Evolutionary conservation across 2,329 filamentous ascomycete genomes (phyloP), one percentile per base, ranked within the genome.

Genomic region (Neofusicoccum ribis): DNA sequence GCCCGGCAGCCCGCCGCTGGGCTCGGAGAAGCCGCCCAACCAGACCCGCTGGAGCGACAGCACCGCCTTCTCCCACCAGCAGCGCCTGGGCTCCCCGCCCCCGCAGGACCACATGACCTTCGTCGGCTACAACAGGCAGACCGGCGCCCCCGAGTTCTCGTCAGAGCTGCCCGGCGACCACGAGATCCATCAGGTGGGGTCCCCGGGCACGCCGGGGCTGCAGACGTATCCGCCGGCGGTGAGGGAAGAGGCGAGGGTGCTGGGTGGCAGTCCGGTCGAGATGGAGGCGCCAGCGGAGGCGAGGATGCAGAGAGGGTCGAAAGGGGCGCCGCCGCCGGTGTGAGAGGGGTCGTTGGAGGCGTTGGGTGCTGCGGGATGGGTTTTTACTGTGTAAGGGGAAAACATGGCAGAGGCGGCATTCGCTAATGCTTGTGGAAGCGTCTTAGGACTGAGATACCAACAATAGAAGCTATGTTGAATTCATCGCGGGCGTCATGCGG

Each of bases 71-170:
- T 50, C 63, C 17, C 46, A 41, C 9, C 51, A 44, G 14, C 51
- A 44, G 17, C 41, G 60, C 14, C 11, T 17, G 23, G 39, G 46
- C 23, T 60, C 47, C 1, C 43, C 58, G 46, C 51, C 46, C 5
- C 65, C 62, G 15, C 27, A 37, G 20, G 50, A 65, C 4, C n/a
- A 41, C 36, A 49, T 54, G n/a, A 65, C 43, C 8, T 68, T 68
- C n/a, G 62, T 68, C 9, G 67, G 67, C 11, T 68, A 65, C 51
- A 68, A 68, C 17, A 15, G 67, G 7, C 61, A 65, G 6, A 68
- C 65, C 17, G 67, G 67, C 4, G 67, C 58, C 2, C 67, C 67
- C 2, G 67, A 68, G 39, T 68, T 67, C 43, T 49, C 65, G 31
- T n/a, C 56, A 0, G 67, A 68, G 34, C 15, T 64, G 23, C 52